Base-by-base conservation (phyloP, 2,329 filamentous ascomycete genomes). In the Aspergillus fumigatus region DNA sequence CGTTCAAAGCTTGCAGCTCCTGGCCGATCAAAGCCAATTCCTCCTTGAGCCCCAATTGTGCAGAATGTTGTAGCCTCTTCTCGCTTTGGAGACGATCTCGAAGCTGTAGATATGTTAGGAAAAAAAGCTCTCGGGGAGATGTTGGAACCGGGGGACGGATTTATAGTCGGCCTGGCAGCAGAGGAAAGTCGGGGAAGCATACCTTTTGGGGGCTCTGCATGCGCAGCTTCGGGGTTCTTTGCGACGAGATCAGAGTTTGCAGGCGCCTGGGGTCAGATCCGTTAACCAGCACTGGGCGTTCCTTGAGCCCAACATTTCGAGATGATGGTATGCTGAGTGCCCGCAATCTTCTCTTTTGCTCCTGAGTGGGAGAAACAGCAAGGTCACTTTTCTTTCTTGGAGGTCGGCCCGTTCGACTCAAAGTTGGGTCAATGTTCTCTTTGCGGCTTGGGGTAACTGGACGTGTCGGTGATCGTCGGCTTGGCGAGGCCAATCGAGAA, bases 51-150 rank as follows among this genome's bases (percentile, higher is more conserved):
- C 82, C 82, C 2, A 82, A 80, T 59, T 92, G 89, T 0, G 87
- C 85, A 8, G 86, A 84, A 4, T 86, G 84, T 17, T 92, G 84
- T 0, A 87, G 83, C 54, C 84, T 85, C 73, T 92, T 91, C 71
- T 96, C 92, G 50, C 84, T 87, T 65, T 93, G 88, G 0, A 97
- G 80, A 35, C 93, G 87, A 75, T 97, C 92, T 19, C 92, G 88
- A 47, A 87, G 76, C 73, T 77, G 50, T 45, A 50, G 14, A 32
- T 23, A 26, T 26, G 23, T 63, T 38, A 62, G 59, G 21, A 7
- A 10, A 47, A 47, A 8, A 3, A 17, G 14, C 32, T 38, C 32
- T 32, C 29, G 11, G 9, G 27, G 14, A 17, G 14, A 38, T 14
- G 32, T 17, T 17, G 32, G 27, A 14, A n/a, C 23, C 23, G n/a